Base-by-base conservation (phyloP, 148 eudicot species). In the Tetragonia tetragonoides region DNA sequence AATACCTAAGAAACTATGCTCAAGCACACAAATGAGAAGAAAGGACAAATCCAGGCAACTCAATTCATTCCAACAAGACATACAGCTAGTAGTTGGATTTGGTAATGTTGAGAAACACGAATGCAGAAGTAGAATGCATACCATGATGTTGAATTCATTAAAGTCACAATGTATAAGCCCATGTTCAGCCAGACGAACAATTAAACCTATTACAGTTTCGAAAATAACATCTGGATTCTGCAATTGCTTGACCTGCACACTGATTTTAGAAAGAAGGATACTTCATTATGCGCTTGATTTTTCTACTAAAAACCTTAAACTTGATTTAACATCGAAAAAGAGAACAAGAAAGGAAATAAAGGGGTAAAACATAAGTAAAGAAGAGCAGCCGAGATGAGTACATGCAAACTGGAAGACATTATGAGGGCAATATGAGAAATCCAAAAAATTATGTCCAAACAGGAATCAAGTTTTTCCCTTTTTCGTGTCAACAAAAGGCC, bases 121-220 rank as follows among this genome's bases (percentile, higher is more conserved):
- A 41, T 5, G 28, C 60, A 38, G 14, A 76, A 66, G 9, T 68
- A 65, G 12, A 66, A 44, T 47, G 44, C 85, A 80, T 83, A 91
- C 98, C 97, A 95, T 95, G 70, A 95, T 91, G 75, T 95, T 95
- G 79, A 95, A 95, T 79, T 95, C 99, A 88, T 95, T 95, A 68
- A 95, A 95, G 75, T 95, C 99, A 56, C 97, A 95, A 81, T 95
- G 99, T 75, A 95, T 95, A 77, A 95, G 96, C 68, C 99, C 97
- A 83, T 95, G 97, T 86, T 95, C 99, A 61, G 99, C 99, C 70
- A 95, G 74, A 49, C 91, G 96, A 81, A 93, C 89, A 81, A 95
- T 83, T 72, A 90, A 85, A 73, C 90, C 86, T 49, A 89, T 75
- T 40, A 95, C 84, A 59, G 90, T 88, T 74, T 95, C 99, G 65